Percentiles rank a stretch among this genome's conserved stretches.
phyloP scores from a whole-genome alignment of 2,329 filamentous ascomycete species.

The Annulohypoxylon truncatum region DNA sequence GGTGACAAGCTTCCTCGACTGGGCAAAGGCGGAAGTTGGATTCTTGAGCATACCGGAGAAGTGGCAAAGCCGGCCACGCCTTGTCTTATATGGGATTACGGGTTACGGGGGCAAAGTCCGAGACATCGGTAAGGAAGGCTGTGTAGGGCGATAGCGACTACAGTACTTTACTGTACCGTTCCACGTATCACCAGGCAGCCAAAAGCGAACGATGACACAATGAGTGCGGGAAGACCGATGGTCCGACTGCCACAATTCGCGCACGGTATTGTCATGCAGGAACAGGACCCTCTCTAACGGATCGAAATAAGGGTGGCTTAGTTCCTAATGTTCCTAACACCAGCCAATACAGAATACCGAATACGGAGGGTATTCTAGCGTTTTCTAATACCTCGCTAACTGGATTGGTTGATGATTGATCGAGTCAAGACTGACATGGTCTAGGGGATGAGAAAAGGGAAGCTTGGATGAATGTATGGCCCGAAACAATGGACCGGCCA shows the following conservation, averaged over 20 bases:
- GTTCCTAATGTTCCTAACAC: background rate
- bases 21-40: slow-evolving; percentile 55
- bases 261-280: slow-evolving; percentile 13
- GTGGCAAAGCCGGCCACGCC: slow-evolving; percentile 47
- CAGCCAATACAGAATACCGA: background rate
- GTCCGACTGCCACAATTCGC: slow-evolving; percentile 4
- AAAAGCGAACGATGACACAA: slow-evolving; percentile 37
- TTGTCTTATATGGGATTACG: slow-evolving; percentile 42
- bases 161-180: slow-evolving; percentile 12
- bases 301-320: slow-evolving; percentile 19
- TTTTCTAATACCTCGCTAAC: background rate
- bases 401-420: slow-evolving; percentile 23
- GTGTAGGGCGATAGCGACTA: slow-evolving; percentile 21
- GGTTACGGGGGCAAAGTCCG: slow-evolving; percentile 30
- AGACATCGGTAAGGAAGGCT: slow-evolving; percentile 37
- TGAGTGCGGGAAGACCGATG: slow-evolving; percentile 32
- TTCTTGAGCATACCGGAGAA: slow-evolving; percentile 59
- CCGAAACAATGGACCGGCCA: slow-evolving; percentile 24
- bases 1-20: slow-evolving; percentile 56
- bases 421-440: slow-evolving; percentile 24
- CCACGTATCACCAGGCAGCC: slow-evolving; percentile 11
- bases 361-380: slow-evolving; percentile 14
- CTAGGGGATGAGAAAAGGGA: slow-evolving; percentile 8
- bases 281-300: slow-evolving; percentile 5
- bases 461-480: background rate